Percentiles rank a stretch among this genome's conserved stretches.
Evolutionary conservation across 2,329 filamentous ascomycete species (phyloP).

Genomic region (Fusarium sp.): DNA sequence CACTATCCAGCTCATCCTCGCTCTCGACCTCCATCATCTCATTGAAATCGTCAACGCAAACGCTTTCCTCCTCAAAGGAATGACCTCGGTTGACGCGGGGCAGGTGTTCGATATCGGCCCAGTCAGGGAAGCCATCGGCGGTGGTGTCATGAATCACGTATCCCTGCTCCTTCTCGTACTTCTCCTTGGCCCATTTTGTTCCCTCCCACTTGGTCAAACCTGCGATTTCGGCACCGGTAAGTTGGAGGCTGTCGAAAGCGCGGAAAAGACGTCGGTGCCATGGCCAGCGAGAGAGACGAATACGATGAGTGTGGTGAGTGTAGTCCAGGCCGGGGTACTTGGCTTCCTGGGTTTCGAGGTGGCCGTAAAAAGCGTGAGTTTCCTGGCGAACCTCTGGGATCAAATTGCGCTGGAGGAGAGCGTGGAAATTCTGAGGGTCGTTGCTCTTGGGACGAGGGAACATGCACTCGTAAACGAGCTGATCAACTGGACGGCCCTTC

Average conservation of each 20-base stretch:
- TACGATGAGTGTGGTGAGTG: conserved; percentile 77
- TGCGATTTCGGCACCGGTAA: conserved; percentile 78
- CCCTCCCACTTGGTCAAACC: conserved; percentile 85
- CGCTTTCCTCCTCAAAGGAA: conserved; percentile 29
- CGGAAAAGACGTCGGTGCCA: conserved; percentile 83
- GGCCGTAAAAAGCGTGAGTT: conserved; percentile 82
- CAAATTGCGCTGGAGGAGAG: conserved; percentile 76
- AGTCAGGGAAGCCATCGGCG: conserved; percentile 74
- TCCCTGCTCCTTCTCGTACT: conserved; percentile 81
- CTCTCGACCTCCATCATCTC: conserved; percentile 63
- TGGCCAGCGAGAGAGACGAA: conserved; percentile 80
- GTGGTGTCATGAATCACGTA: conserved; percentile 78
- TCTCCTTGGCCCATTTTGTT: conserved; percentile 84
- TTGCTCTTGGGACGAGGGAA: conserved; percentile 75
- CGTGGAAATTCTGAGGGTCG: conserved; percentile 79
- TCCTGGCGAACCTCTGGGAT: conserved; percentile 84
- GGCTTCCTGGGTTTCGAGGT: conserved; percentile 82
- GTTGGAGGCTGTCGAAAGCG: conserved; percentile 76
- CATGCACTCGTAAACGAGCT: conserved; percentile 80
- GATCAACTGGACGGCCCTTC: conserved; percentile 78
- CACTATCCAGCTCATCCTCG: conserved; percentile 65
- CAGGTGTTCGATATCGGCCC: conserved; percentile 53
- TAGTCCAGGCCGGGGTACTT: conserved; percentile 88
- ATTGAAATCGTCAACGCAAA: conserved; percentile 40
- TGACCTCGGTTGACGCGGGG: conserved; percentile 31